These are phyloP conservation scores for Taphrina betulina DNA, from an alignment of 1,139 yeast species.

Conservation along the genomic window DNA sequence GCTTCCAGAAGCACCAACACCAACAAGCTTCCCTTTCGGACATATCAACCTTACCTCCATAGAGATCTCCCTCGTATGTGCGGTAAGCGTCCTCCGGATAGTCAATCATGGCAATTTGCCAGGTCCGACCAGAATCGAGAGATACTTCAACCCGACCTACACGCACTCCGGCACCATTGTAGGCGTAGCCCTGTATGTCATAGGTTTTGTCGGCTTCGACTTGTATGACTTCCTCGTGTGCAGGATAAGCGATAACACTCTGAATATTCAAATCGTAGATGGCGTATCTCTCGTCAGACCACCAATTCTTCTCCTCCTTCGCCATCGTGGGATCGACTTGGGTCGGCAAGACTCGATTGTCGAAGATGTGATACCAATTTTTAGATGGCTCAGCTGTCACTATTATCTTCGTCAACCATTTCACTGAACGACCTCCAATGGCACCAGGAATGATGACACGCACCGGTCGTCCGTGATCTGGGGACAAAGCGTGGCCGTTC, in stretches of 20 bases:
- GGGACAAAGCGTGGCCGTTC: slow-evolving; percentile 44
- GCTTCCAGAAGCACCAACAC: slow-evolving; percentile 47
- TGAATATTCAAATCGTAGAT: slow-evolving; percentile 44
- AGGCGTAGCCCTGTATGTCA: slow-evolving; percentile 44
- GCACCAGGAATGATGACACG: slow-evolving; percentile 46
- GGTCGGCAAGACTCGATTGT: slow-evolving; percentile 46
- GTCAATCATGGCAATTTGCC: slow-evolving; percentile 42
- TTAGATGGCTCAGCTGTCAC: slow-evolving; percentile 43
- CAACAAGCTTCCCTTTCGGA: slow-evolving; percentile 42
- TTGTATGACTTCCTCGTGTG: slow-evolving; percentile 40
- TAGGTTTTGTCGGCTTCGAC: slow-evolving; percentile 36
- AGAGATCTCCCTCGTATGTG: slow-evolving; percentile 41
- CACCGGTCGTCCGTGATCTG: slow-evolving; percentile 46
- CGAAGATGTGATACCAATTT: slow-evolving; percentile 46
- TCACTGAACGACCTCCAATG: slow-evolving; percentile 46
- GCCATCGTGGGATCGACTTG: slow-evolving; percentile 44
- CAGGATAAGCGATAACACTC: slow-evolving; percentile 44
- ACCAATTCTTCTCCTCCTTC: slow-evolving; percentile 42
- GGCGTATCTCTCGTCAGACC: slow-evolving; percentile 46
- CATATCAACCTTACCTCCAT: slow-evolving; percentile 45
- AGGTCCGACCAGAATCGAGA: slow-evolving; percentile 43
- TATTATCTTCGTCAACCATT: slow-evolving; percentile 43
- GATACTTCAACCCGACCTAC: slow-evolving; percentile 45
- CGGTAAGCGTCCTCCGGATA: slow-evolving; percentile 45
- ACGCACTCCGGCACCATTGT: slow-evolving; percentile 45